A percentile compares a stretch with the other conserved stretches of the same genome.
phyloP scores from a whole-genome alignment of 352 stramenopile genomes.

The Phytophthora hybrid region DNA sequence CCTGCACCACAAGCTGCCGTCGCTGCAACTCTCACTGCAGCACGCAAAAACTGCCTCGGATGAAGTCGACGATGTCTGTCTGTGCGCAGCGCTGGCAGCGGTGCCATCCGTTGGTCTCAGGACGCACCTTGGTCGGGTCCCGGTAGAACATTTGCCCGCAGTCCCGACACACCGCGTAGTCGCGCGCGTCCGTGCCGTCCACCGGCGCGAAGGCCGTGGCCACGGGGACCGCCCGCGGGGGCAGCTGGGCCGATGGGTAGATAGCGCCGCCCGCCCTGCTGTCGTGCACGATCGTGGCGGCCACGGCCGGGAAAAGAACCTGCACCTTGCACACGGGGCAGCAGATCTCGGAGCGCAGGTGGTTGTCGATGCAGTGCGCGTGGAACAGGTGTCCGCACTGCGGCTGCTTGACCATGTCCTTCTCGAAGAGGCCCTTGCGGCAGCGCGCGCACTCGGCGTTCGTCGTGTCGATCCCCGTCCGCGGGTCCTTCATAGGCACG shows the following conservation, averaged over 20 bases:
- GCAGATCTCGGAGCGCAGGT: conserved; percentile 49
- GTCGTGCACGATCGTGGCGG: conserved; percentile 26
- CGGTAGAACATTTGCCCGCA: conserved; percentile 74
- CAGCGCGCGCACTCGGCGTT: conserved; percentile 53
- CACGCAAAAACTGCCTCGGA: conserved; percentile 60
- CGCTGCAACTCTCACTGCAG: conserved; percentile 70
- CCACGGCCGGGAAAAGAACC: conserved; percentile 61
- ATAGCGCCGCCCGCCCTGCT: conserved; percentile 11
- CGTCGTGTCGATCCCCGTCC: conserved; percentile 29
- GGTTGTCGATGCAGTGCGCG: conserved; percentile 61
- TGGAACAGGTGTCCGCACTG: conserved; percentile 75
- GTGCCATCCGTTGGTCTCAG: conserved; percentile 77
- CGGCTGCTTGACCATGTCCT: conserved; percentile 61
- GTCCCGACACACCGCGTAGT: conserved; percentile 66
- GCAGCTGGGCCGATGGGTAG: conserved; percentile 31
- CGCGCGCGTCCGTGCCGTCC: conserved; percentile 43
- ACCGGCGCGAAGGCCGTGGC: conserved; percentile 41
- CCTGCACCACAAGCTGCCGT: no score
- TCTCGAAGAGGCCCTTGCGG: conserved; percentile 36
- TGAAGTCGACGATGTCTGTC: conserved; percentile 58
- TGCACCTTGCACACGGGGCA: conserved; percentile 72
- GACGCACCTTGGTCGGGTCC: conserved; percentile 53
- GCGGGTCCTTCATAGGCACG: conserved; percentile 25
- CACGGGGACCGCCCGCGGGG: conserved; percentile 31
- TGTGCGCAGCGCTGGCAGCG: conserved; percentile 66